A percentile compares a stretch with the other conserved stretches of the same genome.
phyloP scores from a whole-genome alignment of 352 stramenopile species.

The Phytophthora niederhauseri region DNA sequence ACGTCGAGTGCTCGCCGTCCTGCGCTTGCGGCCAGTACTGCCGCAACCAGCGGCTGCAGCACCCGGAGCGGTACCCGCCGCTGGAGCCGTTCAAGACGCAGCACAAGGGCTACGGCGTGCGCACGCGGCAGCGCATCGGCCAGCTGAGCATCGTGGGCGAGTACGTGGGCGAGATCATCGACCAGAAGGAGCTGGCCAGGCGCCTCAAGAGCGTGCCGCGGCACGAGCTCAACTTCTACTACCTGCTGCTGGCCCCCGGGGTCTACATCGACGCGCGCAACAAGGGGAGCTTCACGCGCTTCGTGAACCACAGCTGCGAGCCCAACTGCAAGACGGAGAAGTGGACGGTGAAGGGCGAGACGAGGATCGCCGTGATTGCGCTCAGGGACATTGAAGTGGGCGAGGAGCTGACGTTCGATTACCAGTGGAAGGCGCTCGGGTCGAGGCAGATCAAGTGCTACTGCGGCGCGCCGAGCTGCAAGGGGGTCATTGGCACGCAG shows the following conservation, averaged over 20 bases:
- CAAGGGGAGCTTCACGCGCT: conserved; percentile 94
- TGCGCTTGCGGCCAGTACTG: conserved; percentile 63
- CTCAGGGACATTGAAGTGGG: conserved; percentile 85
- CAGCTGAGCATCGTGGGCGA: conserved; percentile 83
- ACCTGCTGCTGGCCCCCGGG: conserved; percentile 75
- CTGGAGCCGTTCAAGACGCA: conserved; percentile 82
- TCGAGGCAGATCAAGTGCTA: conserved; percentile 83
- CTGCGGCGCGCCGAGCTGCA: conserved; percentile 70
- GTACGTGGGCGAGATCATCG: conserved; percentile 94
- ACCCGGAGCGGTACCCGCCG: conserved; percentile 61
- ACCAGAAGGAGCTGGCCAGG: conserved; percentile 77
- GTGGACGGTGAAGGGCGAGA: conserved; percentile 92
- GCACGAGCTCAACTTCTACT: conserved; percentile 90
- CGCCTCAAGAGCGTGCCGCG: conserved; percentile 65
- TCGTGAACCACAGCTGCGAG: conserved; percentile 97
- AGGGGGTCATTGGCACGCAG: conserved; percentile 76
- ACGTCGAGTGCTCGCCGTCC: conserved; percentile 70
- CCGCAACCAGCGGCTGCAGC: conserved; percentile 80
- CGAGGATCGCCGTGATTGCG: conserved; percentile 94
- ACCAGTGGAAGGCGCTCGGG: conserved; percentile 93
- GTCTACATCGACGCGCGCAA: conserved; percentile 91
- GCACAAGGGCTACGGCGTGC: conserved; percentile 88
- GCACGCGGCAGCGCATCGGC: conserved; percentile 62
- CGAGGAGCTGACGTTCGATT: conserved; percentile 97
- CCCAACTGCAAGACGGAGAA: conserved; percentile 97